Base-by-base conservation (phyloP, 2,329 filamentous ascomycete species). In the Beauveria australis region DNA sequence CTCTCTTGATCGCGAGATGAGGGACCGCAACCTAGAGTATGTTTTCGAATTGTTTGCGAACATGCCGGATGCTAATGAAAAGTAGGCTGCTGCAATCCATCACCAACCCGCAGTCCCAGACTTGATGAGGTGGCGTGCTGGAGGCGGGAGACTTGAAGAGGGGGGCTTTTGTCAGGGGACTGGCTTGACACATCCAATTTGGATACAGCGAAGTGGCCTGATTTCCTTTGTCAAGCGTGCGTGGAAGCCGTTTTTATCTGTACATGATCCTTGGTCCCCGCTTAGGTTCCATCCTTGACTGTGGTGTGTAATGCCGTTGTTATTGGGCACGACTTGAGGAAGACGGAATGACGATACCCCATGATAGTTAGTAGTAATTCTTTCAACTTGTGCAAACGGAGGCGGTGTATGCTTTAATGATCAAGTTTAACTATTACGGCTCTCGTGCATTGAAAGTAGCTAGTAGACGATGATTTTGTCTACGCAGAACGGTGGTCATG, bases 1-100 rank as follows among this genome's bases (percentile, higher is more conserved):
- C 65, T 73, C 78, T 64, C 78, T 84, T 66, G 81, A 83, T 70
- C 76, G 79, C 62, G 81, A 84, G 66, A 81, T 83, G 77, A 77
- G 77, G 69, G 77, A 81, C 63, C 78, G 79, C 58, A 83, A 84
- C 68, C 71, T 81, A 66, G 76, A 75, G 74, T 76, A 60, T 69
- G 73, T 64, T 30, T 54, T 18, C 18, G 19, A 28, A 44, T 16
- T 14, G 16, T 16, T 19, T 51, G 41, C 8, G 14, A 12, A 37
- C 12, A 28, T 16, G 19, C n/a, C 14, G 9, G 1, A 46, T 48
- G 28, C 58, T 60, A 44, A 60, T 18, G 7, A 16, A 18, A 47
- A 46, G 12, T 24, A 61, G 60, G 40, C 63, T 67, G 61, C 57
- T 67, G 30, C 61, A 66, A 24, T 67, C 65, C 46, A 67, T 67